Evolutionary conservation across 2,329 filamentous ascomycete species (phyloP).

Genomic region (Exophiala sp.): DNA sequence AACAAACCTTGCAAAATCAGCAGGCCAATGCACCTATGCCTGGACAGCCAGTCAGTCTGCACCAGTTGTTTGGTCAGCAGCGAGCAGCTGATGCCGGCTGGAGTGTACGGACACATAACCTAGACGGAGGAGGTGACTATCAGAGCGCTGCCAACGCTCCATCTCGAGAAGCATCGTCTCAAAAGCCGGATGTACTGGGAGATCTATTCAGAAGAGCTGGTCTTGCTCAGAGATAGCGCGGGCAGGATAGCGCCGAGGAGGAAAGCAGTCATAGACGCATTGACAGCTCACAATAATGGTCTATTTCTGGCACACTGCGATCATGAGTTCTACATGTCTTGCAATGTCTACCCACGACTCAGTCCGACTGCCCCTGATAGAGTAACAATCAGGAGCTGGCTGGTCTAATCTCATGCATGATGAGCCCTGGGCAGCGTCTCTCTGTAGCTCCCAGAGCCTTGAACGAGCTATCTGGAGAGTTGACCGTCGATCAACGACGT

Average conservation of each 20-base stretch:
- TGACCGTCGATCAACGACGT: background rate
- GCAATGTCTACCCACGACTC: too few relatives aligned
- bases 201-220: slow-evolving; percentile 42
- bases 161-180: slow-evolving; percentile 8
- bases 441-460: too few relatives aligned
- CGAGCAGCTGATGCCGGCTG: slow-evolving; percentile 47
- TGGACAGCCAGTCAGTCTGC: slow-evolving; percentile 49
- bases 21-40: slow-evolving; percentile 34
- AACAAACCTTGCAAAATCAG: slow-evolving; percentile 30
- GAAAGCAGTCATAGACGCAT: too few relatives aligned
- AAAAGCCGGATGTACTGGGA: slow-evolving; percentile 36
- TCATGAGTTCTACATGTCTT: too few relatives aligned
- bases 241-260: too few relatives aligned
- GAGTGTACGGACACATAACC: slow-evolving; percentile 45
- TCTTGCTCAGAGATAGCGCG: slow-evolving; percentile 30
- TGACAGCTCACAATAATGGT: too few relatives aligned
- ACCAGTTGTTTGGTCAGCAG: slow-evolving; percentile 52
- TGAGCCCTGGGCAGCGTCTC: too few relatives aligned
- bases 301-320: too few relatives aligned
- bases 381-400: too few relatives aligned
- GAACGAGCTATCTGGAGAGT: too few relatives aligned
- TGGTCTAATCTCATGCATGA: too few relatives aligned
- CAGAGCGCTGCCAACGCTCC: background rate
- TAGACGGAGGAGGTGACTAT: slow-evolving; percentile 7
- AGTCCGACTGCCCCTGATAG: too few relatives aligned